Conservation (phyloP, 768 basidiomycete genomes). For the Phaeolepiota aurea region DNA sequence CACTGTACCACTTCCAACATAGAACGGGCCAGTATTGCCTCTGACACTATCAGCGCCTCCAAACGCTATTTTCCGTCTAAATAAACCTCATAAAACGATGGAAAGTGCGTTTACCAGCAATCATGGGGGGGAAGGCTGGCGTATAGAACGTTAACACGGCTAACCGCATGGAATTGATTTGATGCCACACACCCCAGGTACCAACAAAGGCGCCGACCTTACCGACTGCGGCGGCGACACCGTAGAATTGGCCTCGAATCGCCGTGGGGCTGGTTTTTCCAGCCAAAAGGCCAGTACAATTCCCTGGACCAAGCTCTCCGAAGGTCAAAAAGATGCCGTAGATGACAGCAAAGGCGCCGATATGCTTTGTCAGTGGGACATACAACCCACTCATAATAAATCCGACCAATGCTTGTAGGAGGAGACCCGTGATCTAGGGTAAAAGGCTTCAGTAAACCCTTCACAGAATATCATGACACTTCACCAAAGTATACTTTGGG, state of each 20-base stretch:
- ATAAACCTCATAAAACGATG: constrained; percentile 5
- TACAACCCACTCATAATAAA: constrained; percentile 93
- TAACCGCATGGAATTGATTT: too few relatives aligned
- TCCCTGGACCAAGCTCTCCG: constrained; percentile 86
- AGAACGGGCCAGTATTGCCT: constrained; percentile 86
- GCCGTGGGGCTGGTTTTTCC: constrained; percentile 83
- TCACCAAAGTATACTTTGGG: constrained; percentile 69
- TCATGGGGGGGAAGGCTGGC: constrained; percentile 59
- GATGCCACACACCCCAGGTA: constrained; percentile 71
- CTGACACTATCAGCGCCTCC: constrained; percentile 40
- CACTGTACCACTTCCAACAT: constrained; percentile 61
- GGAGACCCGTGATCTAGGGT: constrained; percentile 53
- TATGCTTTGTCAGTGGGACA: constrained; percentile 45
- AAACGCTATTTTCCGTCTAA: constrained; percentile 34
- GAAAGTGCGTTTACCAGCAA: constrained; percentile 30
- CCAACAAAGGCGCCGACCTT: constrained; percentile 82
- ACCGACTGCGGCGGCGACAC: constrained; percentile 77
- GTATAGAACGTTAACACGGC: too few relatives aligned
- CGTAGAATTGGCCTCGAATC: constrained; percentile 80
- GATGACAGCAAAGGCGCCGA: constrained; percentile 71
- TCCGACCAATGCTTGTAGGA: constrained; percentile 64
- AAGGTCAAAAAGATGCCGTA: constrained; percentile 90
- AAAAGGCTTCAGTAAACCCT: not conserved
- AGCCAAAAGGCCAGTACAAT: constrained; percentile 79
- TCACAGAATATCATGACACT: not conserved